Base-by-base conservation (phyloP, 306 rosid genomes). In the Medicago ruthenica region DNA sequence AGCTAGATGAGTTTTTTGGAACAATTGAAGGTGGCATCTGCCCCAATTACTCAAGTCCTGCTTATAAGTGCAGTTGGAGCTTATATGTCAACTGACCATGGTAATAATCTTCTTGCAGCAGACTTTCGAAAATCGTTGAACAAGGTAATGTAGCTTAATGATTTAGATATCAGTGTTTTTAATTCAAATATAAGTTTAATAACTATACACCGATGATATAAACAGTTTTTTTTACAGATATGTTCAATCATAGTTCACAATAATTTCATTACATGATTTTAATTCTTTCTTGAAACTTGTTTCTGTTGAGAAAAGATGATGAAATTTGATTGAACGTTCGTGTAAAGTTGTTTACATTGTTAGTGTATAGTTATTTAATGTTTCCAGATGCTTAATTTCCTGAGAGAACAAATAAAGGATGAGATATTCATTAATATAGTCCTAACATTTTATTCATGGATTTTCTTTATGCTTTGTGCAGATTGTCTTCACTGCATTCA, bases 401-500 rank as follows among this genome's bases (percentile, higher is more conserved):
- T 42, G n/a, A 10, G 48, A 9, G 4, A 10, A 9, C 48, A 42
- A 42, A 2, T 42, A 42, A 42, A 42, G 48, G 48, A 10, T 42
- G 9, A 42, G 48, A 13, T 66, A 3, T 34, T 6, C 7, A 12
- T 51, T 51, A 4, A 48, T 55, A 22, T 67, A 45, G 31, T 11
- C 14, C 48, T 17, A 34, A 8, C 7, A 0, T 24, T 42, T 36
- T 24, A 10, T 42, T 40, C 15, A n/a, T 8, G 44, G 15, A 9
- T 71, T 62, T 47, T 15, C 31, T 61, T 78, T 24, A 13, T 15
- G 24, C 16, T 12, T 76, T 66, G 39, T 79, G 88, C 89, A 93
- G 97, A 69, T 93, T 14, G 97, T 93, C 20, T 93, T 93, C 71
- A 21, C 60, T 17, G 86, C 83, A 20, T 91, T 93, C 87, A 89